Evolutionary conservation across 2,329 filamentous ascomycete species (phyloP).

Genomic region (Alternaria brassicicola): DNA sequence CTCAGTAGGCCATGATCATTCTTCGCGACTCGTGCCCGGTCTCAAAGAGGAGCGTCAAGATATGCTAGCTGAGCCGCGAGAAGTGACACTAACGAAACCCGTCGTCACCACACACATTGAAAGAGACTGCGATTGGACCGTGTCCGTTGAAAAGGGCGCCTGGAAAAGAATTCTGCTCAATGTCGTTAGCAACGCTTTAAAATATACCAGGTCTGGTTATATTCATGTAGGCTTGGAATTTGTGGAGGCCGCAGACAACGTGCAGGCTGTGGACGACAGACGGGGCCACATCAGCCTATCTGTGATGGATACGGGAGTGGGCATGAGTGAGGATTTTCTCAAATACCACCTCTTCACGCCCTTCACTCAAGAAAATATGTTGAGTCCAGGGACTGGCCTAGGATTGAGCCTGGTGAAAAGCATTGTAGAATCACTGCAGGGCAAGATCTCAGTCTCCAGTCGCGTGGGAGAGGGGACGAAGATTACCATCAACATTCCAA

Average conservation of each 20-base stretch:
- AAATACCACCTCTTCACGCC: constrained; percentile 26
- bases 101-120: constrained; percentile 12
- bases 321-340: constrained; percentile 32
- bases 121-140: constrained; percentile 7
- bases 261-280: background rate
- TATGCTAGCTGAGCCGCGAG: background rate
- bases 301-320: constrained; percentile 30
- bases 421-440: constrained; percentile 26
- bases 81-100: background rate
- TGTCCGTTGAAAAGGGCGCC: constrained; percentile 14
- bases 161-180: constrained; percentile 30
- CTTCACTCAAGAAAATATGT: constrained; percentile 30
- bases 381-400: constrained; percentile 29
- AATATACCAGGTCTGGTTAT: constrained; percentile 25
- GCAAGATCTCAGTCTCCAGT: constrained; percentile 27
- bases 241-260: background rate
- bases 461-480: constrained; percentile 12
- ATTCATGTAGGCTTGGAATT: constrained; percentile 19
- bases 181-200: constrained; percentile 32
- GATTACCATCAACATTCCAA: constrained; percentile 14
- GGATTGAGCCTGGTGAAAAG: constrained; percentile 30
- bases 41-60: constrained; percentile 6
- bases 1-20: constrained; percentile 10
- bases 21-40: constrained; percentile 2
- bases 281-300: constrained; percentile 38